These are phyloP conservation scores for Xylaria palmicola DNA, from an alignment of 495 filamentous ascomycete genomes.

Conservation along the genomic window DNA sequence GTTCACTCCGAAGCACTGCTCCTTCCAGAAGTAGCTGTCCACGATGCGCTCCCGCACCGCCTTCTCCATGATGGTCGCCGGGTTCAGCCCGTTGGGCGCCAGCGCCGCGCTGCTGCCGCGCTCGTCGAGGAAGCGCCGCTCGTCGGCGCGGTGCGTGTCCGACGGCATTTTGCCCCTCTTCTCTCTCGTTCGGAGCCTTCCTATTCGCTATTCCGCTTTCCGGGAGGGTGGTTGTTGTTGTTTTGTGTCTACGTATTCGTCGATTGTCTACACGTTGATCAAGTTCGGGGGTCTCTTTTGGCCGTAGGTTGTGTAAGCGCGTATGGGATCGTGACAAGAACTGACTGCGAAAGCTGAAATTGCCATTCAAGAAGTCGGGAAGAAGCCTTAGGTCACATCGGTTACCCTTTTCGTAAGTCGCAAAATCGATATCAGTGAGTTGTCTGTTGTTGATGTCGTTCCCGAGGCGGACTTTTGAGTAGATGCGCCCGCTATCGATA, in stretches of 20 bases:
- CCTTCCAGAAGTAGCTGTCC: constrained; percentile 96
- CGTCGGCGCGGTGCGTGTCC: constrained; percentile 65
- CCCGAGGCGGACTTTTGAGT: not conserved
- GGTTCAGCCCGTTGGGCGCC: constrained; percentile 73
- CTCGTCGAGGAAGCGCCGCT: constrained; percentile 74
- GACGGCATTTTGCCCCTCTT: constrained; percentile 16
- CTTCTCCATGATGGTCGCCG: constrained; percentile 86
- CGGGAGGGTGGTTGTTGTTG: too few species aligned
- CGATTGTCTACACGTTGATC: too few species aligned
- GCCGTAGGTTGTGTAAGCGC: not conserved
- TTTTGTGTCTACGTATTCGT: too few species aligned
- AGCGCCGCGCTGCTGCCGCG: constrained; percentile 56
- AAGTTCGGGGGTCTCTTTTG: too few species aligned
- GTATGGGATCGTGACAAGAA: not conserved
- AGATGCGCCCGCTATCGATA: constrained; percentile 1
- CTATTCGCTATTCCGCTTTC: too few species aligned
- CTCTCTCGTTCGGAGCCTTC: too few species aligned
- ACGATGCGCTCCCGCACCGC: constrained; percentile 91
- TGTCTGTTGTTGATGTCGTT: not conserved
- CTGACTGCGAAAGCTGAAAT: too few species aligned
- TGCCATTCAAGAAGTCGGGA: too few species aligned
- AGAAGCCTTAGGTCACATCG: too few species aligned
- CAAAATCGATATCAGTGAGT: too few species aligned
- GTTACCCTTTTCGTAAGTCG: too few species aligned
- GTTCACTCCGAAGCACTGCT: constrained; percentile 95